Conservation (phyloP, 1,284 basidiomycete genomes). For the Laetiporus sulphureus region DNA sequence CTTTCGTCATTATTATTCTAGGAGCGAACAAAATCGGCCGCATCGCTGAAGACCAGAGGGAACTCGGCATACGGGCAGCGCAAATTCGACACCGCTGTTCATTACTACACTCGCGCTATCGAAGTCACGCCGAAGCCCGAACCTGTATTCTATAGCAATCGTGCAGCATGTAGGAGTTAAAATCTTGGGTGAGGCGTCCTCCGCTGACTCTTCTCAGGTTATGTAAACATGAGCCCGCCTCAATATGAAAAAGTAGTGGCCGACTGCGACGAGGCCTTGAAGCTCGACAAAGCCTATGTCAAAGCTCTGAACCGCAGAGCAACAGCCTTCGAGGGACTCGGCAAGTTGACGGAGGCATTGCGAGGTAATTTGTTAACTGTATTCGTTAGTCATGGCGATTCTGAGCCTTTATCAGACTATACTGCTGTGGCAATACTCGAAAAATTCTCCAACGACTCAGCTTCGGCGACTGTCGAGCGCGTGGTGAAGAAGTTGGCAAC, state of each 20-base stretch:
- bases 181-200: background rate
- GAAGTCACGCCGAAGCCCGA: constrained; percentile 79
- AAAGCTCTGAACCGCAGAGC: constrained; percentile 96
- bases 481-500: constrained; percentile 83
- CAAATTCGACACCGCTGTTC: constrained; percentile 73
- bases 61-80: constrained; percentile 85
- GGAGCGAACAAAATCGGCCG: constrained; percentile 75
- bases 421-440: constrained; percentile 94
- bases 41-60: constrained; percentile 81
- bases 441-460: constrained; percentile 81
- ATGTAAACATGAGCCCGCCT: constrained; percentile 86
- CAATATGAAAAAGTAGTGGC: constrained; percentile 81
- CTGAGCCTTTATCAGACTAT: constrained; percentile 57
- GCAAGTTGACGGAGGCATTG: constrained; percentile 69
- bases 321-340: constrained; percentile 78
- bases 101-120: constrained; percentile 91
- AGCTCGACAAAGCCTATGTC: constrained; percentile 82
- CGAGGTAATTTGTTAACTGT: constrained; percentile 50
- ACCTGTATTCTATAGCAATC: constrained; percentile 95
- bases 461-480: constrained; percentile 83
- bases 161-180: constrained; percentile 79
- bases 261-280: constrained; percentile 89
- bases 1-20: constrained; percentile 21
- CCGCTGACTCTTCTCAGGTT: constrained; percentile 44
- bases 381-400: background rate